Conservation (phyloP, 2,329 filamentous ascomycete genomes). For the Pyricularia sp. region DNA sequence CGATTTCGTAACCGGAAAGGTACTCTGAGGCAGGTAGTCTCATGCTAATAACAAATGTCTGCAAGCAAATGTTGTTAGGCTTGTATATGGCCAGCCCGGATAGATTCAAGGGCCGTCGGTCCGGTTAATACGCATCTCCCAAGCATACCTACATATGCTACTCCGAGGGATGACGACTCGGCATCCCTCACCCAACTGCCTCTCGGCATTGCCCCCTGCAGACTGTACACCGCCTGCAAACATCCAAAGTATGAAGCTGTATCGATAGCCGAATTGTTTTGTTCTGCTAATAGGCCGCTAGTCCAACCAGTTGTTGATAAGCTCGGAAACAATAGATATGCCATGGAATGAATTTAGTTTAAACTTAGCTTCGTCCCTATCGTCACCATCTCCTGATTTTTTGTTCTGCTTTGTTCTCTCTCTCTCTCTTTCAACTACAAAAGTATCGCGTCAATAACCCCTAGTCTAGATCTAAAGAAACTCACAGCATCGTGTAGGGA, state of each 20-base stretch:
- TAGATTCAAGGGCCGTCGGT: not conserved
- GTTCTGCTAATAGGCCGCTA: not conserved
- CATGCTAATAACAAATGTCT: not conserved
- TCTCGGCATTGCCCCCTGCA: not conserved
- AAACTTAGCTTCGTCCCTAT: not conserved
- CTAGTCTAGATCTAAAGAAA: not conserved
- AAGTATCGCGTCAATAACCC: not conserved
- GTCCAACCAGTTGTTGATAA: not conserved
- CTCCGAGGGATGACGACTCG: not conserved
- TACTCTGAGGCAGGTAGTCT: not conserved
- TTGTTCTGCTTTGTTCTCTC: not conserved
- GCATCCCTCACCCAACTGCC: not conserved
- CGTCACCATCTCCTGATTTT: not conserved
- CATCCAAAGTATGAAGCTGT: not conserved
- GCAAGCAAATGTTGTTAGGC: not conserved
- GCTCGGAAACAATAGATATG: not conserved
- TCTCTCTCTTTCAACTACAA: not conserved
- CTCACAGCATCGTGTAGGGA: not conserved
- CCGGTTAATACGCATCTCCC: not conserved
- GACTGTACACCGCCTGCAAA: not conserved
- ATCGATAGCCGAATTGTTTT: not conserved
- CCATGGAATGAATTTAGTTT: not conserved
- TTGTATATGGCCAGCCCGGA: not conserved
- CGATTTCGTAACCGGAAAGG: too few relatives aligned
- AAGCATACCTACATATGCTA: not conserved